phyloP scores from a whole-genome alignment of 2,329 filamentous ascomycete species.

The Helotiales sp. region DNA sequence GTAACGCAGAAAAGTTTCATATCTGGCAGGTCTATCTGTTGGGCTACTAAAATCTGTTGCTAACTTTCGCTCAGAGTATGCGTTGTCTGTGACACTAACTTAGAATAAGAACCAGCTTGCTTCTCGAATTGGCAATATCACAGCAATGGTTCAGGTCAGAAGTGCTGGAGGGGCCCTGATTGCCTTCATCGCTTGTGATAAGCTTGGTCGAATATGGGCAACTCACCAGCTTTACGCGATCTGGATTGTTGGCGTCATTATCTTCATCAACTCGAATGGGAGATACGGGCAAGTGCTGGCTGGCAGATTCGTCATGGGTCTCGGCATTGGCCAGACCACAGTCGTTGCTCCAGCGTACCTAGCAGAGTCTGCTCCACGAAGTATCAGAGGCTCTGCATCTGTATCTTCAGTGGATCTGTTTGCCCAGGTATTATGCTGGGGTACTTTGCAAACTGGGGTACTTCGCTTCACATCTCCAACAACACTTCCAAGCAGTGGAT shows the following conservation, averaged over 20 bases:
- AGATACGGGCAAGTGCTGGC: constrained; percentile 36
- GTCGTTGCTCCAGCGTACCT: constrained; percentile 48
- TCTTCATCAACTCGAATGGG: constrained; percentile 44
- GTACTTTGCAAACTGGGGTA: constrained; percentile 38
- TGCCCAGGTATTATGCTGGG: constrained; percentile 38
- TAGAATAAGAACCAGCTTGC: constrained; percentile 38
- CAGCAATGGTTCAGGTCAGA: constrained; percentile 48
- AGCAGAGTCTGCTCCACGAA: constrained; percentile 34
- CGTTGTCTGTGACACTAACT: constrained; percentile 17
- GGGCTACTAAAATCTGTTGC: constrained; percentile 6
- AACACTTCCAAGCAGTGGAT: constrained; percentile 54
- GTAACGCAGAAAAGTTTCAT: constrained; percentile 39
- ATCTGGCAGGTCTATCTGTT: constrained; percentile 21
- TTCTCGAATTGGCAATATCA: constrained; percentile 45
- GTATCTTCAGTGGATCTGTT: constrained; percentile 34
- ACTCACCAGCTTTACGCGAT: constrained; percentile 34
- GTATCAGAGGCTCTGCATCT: constrained; percentile 38
- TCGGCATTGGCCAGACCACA: constrained; percentile 46
- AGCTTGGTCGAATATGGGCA: constrained; percentile 37
- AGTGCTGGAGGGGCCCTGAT: constrained; percentile 45
- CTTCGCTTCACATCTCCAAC: constrained; percentile 47
- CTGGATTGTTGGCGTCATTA: constrained; percentile 38
- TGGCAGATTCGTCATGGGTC: constrained; percentile 40
- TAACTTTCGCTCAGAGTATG: constrained; percentile 28
- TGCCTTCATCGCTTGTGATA: constrained; percentile 35